Percentiles rank a stretch among this genome's conserved stretches.
phyloP scores from a whole-genome alignment of 805 yeast species.

The Ascoidea tarda region DNA sequence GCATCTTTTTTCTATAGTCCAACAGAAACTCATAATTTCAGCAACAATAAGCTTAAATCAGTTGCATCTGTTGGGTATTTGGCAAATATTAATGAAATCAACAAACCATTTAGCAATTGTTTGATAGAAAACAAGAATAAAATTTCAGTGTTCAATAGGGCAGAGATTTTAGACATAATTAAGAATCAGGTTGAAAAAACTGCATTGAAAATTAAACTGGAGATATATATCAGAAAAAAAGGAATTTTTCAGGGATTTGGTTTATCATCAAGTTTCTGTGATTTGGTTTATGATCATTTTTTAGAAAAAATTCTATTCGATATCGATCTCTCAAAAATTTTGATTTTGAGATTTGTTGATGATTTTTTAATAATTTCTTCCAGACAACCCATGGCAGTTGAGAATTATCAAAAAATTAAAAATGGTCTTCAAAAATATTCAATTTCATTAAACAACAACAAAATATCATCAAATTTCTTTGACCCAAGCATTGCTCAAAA shows the following conservation, averaged over 20 bases:
- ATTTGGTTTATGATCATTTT: conserved; percentile 53
- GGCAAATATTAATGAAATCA: conserved; percentile 3
- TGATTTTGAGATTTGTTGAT: conserved; percentile 59
- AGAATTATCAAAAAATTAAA: no score
- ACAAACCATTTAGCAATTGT: not conserved
- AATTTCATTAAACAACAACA: no score
- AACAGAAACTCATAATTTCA: not conserved
- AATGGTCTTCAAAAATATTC: not conserved
- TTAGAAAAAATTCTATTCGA: conserved; percentile 19
- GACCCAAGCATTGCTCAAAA: not conserved
- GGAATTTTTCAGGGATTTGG: conserved; percentile 85
- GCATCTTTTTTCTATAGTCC: not conserved
- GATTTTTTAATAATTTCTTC: conserved; percentile 68
- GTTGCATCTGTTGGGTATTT: conserved; percentile 31
- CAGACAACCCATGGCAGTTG: conserved; percentile 16
- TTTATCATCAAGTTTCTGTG: conserved; percentile 62
- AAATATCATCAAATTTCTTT: no score
- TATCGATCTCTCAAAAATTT: conserved; percentile 8
- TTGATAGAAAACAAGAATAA: conserved; percentile 1
- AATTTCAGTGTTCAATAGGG: conserved; percentile 20
- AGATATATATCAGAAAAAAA: conserved; percentile 30
- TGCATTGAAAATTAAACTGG: conserved; percentile 23
- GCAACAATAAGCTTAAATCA: not conserved
- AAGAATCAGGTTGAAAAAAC: conserved; percentile 40
- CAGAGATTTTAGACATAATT: conserved; percentile 31